Evolutionary conservation across 2,329 filamentous ascomycete genomes (phyloP).

Genomic region (Mycosphaerelloides madeirae): DNA sequence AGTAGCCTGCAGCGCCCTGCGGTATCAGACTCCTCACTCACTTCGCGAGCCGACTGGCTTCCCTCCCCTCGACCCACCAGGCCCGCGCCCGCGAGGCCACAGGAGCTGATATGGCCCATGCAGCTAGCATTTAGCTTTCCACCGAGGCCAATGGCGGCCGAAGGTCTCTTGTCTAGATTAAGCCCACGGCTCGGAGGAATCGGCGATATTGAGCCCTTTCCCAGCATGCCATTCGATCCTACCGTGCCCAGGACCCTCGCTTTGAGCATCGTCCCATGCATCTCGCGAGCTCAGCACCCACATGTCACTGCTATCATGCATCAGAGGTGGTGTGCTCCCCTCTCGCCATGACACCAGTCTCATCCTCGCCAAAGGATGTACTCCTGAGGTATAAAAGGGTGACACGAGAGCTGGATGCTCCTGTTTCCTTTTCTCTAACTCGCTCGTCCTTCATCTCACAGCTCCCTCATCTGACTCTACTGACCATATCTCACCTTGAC

Average conservation of each 20-base stretch:
- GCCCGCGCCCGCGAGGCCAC: constrained; percentile 16
- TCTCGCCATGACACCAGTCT: constrained; percentile 19
- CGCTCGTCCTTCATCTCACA: constrained; percentile 6
- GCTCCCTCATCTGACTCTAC: constrained; percentile 7
- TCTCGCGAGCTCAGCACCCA: constrained; percentile 9
- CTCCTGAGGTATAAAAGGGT: constrained; percentile 27
- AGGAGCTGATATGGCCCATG: constrained; percentile 22
- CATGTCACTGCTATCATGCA: constrained; percentile 18
- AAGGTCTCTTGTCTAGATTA: constrained; percentile 21
- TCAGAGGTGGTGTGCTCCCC: constrained; percentile 24
- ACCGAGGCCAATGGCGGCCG: constrained; percentile 27
- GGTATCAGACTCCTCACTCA: constrained; percentile 20
- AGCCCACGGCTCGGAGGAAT: constrained; percentile 18
- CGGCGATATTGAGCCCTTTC: constrained; percentile 23
- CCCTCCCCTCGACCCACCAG: constrained; percentile 21
- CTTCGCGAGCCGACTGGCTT: constrained; percentile 14
- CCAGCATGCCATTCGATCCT: constrained; percentile 10
- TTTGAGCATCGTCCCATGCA: constrained; percentile 12
- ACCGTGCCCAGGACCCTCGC: constrained; percentile 8
- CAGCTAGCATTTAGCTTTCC: constrained; percentile 32
- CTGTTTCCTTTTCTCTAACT: constrained; percentile 23
- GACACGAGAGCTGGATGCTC: constrained; percentile 13
- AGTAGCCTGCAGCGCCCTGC: constrained; percentile 19
- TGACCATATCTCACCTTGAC: constrained; percentile 6
- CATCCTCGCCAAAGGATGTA: constrained; percentile 11